Evolutionary conservation across 495 filamentous ascomycete species (phyloP).

Genomic region (Penicillium coffeae): DNA sequence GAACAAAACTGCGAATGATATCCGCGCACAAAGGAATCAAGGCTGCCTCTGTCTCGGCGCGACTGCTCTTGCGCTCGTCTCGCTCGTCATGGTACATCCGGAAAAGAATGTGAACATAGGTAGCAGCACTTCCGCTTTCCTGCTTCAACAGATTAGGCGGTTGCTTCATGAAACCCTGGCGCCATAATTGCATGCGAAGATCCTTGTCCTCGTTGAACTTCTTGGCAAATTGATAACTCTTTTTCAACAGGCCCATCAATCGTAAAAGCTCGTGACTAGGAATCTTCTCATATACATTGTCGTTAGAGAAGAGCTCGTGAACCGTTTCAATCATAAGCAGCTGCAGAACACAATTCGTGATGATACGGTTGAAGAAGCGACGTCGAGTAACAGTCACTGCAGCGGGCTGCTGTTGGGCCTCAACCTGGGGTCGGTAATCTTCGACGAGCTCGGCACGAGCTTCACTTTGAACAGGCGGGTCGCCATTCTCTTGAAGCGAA

Average conservation of each 20-base stretch:
- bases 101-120: slow-evolving; percentile 90
- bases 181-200: slow-evolving; percentile 87
- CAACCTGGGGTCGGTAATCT: slow-evolving; percentile 73
- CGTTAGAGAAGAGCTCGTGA: slow-evolving; percentile 96
- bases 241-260: slow-evolving; percentile 89
- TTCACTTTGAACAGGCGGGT: slow-evolving; percentile 34
- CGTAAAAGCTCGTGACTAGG: slow-evolving; percentile 83
- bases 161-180: slow-evolving; percentile 99
- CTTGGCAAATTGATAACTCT: slow-evolving; percentile 91
- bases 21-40: slow-evolving; percentile 93
- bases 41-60: slow-evolving; percentile 79
- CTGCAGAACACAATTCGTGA: slow-evolving; percentile 97
- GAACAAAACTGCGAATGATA: slow-evolving; percentile 77
- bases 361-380: slow-evolving; percentile 99
- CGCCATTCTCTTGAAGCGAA: slow-evolving; percentile 37
- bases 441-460: slow-evolving; percentile 59
- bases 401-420: slow-evolving; percentile 74
- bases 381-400: slow-evolving; percentile 88
- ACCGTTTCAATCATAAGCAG: slow-evolving; percentile 99
- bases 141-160: slow-evolving; percentile 98
- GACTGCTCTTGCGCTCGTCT: slow-evolving; percentile 73
- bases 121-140: slow-evolving; percentile 85
- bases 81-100: slow-evolving; percentile 93
- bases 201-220: slow-evolving; percentile 98
- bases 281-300: slow-evolving; percentile 89